Base-by-base conservation (phyloP, 176 grass and related monocot species). In the Areca catechu region DNA sequence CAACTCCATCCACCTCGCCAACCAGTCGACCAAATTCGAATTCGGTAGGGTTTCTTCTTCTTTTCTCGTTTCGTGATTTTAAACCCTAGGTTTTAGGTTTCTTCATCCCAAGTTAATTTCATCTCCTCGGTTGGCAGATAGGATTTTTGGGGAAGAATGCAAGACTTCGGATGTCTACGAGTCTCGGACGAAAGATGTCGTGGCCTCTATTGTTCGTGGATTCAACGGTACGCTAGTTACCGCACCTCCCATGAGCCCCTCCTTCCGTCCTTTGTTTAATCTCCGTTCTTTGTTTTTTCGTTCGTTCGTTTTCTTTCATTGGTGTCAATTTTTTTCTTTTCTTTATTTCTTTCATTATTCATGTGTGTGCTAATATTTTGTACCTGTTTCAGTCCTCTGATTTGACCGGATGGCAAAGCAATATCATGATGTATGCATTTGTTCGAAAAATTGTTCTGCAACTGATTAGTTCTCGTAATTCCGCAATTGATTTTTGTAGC, bases 131-230 rank as follows among this genome's bases (percentile, higher is more conserved):
- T 50, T 16, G 51, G 27, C 68, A 97, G 92, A 88, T 69, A 65
- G 57, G 49, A 77, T 97, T 4, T 97, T 97, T 59, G 76, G 75
- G 16, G 78, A 97, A 64, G 80, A 85, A 5, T 88, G 80, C 69
- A 85, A 28, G 57, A 97, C 83, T 9, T 61, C 54, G 6, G 78
- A 80, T 1, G 65, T 97, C 14, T 97, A 91, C 27, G 60, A 78
- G 62, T 50, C 75, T 24, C 83, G 86, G 23, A 97, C 83, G 23
- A 88, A 91, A 68, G 83, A 75, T 63, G 91, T 97, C 37, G 87
- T 91, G 7, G 75, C 75, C 19, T 88, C 86, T 16, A 83, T 79
- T 6, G 83, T 97, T 10, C 74, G 76, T 23, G 92, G 92, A 0
- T 97, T 97, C 62, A 97, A 97, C 24, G 92, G 86, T 88, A 75